These are phyloP conservation scores for Biancaea sappan DNA, from an alignment of 306 rosid species.

Conservation along the genomic window DNA sequence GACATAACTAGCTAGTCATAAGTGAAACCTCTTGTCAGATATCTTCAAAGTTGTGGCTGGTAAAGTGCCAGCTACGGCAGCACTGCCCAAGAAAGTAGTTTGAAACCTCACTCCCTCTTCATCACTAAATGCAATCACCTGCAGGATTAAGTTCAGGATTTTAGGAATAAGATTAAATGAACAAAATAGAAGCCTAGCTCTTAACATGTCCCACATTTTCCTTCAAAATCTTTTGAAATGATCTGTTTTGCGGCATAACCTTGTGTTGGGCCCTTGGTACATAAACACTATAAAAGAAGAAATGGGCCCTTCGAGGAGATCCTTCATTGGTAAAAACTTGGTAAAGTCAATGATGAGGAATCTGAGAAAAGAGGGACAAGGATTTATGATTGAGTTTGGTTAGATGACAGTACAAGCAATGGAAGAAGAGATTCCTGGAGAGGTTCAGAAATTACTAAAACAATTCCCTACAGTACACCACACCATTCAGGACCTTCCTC, in stretches of 20 bases:
- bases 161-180: conserved; percentile 15
- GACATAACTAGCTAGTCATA: conserved; percentile 15
- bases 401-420: too few relatives aligned
- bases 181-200: conserved; percentile 12
- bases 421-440: too few relatives aligned
- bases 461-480: too few relatives aligned
- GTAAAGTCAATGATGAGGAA: too few relatives aligned
- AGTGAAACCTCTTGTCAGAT: conserved; percentile 79
- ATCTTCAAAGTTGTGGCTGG: conserved; percentile 63
- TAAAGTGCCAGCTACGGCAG: conserved; percentile 81
- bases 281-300: too few relatives aligned
- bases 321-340: too few relatives aligned
- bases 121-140: conserved; percentile 96
- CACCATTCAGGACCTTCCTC: too few relatives aligned
- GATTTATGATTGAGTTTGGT: too few relatives aligned
- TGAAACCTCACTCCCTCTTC: conserved; percentile 98
- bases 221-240: background rate
- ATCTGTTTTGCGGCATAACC: background rate
- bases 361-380: too few relatives aligned
- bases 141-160: conserved; percentile 35
- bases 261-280: too few relatives aligned
- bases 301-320: too few relatives aligned
- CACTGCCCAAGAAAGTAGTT: conserved; percentile 93
- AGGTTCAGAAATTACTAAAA: too few relatives aligned
- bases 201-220: background rate